Base-by-base conservation (phyloP, 805 yeast genomes). In the Ogataea trehaloabstinens region DNA sequence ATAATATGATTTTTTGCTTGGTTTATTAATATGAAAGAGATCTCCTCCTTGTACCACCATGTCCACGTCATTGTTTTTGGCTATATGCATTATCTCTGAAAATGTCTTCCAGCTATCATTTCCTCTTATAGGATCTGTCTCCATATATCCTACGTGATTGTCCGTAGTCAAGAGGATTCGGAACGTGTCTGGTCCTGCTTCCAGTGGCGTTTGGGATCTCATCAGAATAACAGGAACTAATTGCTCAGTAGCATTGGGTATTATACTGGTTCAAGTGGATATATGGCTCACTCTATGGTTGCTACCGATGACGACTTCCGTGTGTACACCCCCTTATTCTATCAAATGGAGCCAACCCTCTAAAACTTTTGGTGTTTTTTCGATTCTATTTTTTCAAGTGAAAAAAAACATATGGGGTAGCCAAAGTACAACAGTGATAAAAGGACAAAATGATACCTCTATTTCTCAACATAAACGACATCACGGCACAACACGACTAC, bases 71-170 rank as follows among this genome's bases (percentile, higher is more conserved):
- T 71, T 63, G 2, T 71, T 73, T 44, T 68, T 68, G 6, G 96
- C 97, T 2, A 89, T 57, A 45, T 63, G 61, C 74, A 88, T 75
- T 42, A 88, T 78, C 60, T 93, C 99, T 38, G 85, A 78, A 53
- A 93, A 91, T 0, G 96, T 85, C 41, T 64, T 72, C 85, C 95
- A 85, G 0, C 95, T 77, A 55, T 93, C 99, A 51, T 85, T 84
- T 1, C 96, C 95, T 13, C 95, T 72, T 4, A 91, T 80, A 1
- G 95, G 90, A 58, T 93, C 98, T 27, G 75, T 76, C 57, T 93
- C 99, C 42, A 80, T 79, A 58, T 82, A 90, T 1, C 99, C 99
- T 15, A 93, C 95, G 68, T 93, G 99, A 57, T 93, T 93, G 56
- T 93, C 99, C 1, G 98, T 89, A 2, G 99, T 88, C 22, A 93